Conservation (phyloP, 1,139 yeast genomes). For the Saccharomyces hybrid region DNA sequence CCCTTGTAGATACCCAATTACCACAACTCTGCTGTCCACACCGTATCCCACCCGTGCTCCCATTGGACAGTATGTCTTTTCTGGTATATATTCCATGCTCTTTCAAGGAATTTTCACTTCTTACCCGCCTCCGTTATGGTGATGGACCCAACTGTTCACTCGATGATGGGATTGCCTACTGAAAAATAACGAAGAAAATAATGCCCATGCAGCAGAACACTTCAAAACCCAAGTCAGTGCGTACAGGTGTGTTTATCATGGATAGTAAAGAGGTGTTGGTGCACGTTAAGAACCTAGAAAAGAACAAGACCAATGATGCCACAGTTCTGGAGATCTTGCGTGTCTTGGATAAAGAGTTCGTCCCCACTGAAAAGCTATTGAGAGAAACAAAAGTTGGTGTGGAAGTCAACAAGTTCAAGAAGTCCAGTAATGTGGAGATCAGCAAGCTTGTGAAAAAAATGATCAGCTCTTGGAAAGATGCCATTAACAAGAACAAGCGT, state of each 20-base stretch:
- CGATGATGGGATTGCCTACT: neutral
- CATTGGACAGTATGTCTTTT: neutral
- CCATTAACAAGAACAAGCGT: conserved; percentile 69
- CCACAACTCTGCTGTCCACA: neutral
- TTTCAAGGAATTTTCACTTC: neutral
- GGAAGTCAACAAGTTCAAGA: conserved; percentile 80
- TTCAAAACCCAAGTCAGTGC: neutral
- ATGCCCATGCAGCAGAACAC: neutral
- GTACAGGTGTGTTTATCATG: conserved; percentile 35
- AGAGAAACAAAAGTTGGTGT: conserved; percentile 97
- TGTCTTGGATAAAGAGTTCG: conserved; percentile 56
- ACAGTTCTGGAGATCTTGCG: conserved; percentile 61
- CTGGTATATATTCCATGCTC: neutral
- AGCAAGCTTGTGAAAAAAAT: conserved; percentile 67
- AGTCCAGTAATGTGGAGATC: conserved; percentile 60
- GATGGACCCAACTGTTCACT: neutral
- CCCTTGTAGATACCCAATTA: neutral
- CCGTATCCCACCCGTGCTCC: neutral
- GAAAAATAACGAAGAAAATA: neutral
- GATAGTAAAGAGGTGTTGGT: conserved; percentile 68
- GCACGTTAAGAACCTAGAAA: conserved; percentile 64
- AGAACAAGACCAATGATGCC: conserved; percentile 54
- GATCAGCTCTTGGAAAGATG: conserved; percentile 85
- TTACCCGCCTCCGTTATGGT: neutral
- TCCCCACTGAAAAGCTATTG: conserved; percentile 79